Percentiles rank a stretch among this genome's conserved stretches.
Conservation (phyloP, 257 asterid species). For the Plantago ovata region DNA sequence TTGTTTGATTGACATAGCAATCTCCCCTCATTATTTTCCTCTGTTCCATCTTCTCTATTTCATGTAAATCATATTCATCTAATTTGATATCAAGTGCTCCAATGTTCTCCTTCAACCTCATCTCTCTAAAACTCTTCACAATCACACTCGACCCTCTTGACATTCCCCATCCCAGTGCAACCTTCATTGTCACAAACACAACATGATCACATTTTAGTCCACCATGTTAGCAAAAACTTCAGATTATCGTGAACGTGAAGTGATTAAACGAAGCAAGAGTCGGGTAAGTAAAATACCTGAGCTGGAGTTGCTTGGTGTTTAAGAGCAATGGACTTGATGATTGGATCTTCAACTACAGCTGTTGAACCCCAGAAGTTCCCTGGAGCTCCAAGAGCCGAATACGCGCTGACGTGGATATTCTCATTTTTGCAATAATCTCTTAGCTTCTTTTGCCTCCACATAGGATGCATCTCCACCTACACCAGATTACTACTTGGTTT, state of each 20-base stretch:
- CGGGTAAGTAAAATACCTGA: constrained; percentile 34
- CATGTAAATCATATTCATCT: constrained; percentile 38
- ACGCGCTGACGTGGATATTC: constrained; percentile 69
- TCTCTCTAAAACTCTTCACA: constrained; percentile 67
- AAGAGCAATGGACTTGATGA: constrained; percentile 50
- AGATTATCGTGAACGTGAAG: not conserved
- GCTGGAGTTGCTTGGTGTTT: constrained; percentile 70
- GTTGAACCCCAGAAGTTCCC: constrained; percentile 87
- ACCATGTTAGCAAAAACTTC: not conserved
- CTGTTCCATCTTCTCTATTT: constrained; percentile 56
- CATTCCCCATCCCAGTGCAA: constrained; percentile 73
- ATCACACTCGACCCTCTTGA: constrained; percentile 64
- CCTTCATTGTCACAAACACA: constrained; percentile 24
- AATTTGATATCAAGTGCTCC: constrained; percentile 46
- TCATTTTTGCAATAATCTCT: constrained; percentile 46
- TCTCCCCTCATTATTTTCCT: constrained; percentile 78
- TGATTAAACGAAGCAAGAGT: not conserved
- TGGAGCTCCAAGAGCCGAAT: constrained; percentile 79
- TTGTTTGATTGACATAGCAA: constrained; percentile 48
- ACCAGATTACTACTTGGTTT: constrained; percentile 30
- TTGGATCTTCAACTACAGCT: constrained; percentile 52
- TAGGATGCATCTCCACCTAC: constrained; percentile 93
- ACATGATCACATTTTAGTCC: no score
- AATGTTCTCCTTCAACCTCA: constrained; percentile 69
- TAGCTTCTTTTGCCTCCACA: constrained; percentile 79